Percentiles rank a stretch among this genome's conserved stretches.
Conservation (phyloP, 2,329 filamentous ascomycete genomes). For the Magnaporthiopsis incrustans region DNA sequence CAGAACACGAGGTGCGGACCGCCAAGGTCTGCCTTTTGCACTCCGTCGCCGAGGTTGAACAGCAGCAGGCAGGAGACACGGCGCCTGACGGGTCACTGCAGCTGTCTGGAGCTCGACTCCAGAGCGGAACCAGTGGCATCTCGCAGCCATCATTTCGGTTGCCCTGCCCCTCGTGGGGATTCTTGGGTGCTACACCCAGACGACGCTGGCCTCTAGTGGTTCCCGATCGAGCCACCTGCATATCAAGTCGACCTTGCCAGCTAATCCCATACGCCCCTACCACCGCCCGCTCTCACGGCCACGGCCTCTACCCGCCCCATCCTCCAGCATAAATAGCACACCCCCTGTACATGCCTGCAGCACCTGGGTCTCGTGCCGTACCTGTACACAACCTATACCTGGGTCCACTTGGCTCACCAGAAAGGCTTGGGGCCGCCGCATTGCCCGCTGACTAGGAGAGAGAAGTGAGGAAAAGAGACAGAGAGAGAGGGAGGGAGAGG, state of each 20-base stretch:
- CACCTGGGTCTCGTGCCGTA: slow-evolving; percentile 22
- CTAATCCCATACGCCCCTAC: slow-evolving; percentile 30
- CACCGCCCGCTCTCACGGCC: neutral
- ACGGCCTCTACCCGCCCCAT: slow-evolving; percentile 28
- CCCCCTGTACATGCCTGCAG: slow-evolving; percentile 19
- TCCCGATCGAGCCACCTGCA: slow-evolving; percentile 38
- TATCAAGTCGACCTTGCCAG: slow-evolving; percentile 30
- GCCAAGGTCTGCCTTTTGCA: neutral
- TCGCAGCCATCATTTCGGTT: neutral
- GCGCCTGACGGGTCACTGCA: neutral
- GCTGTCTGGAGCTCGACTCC: neutral
- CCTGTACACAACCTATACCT: slow-evolving; percentile 22
- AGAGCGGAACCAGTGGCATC: neutral
- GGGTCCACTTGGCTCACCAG: slow-evolving; percentile 11
- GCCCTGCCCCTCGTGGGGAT: neutral
- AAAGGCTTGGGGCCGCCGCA: slow-evolving; percentile 2
- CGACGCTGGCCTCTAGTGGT: neutral
- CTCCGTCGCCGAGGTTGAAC: neutral
- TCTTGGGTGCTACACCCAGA: neutral
- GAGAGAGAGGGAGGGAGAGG: slow-evolving; percentile 5
- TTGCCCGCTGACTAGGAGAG: slow-evolving; percentile 16
- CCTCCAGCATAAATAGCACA: slow-evolving; percentile 17
- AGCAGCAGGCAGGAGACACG: neutral
- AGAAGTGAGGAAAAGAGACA: slow-evolving; percentile 10
- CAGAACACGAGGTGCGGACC: neutral